Evolutionary conservation across 345 rosid species (phyloP).

Genomic region (Arabis hirsuta): DNA sequence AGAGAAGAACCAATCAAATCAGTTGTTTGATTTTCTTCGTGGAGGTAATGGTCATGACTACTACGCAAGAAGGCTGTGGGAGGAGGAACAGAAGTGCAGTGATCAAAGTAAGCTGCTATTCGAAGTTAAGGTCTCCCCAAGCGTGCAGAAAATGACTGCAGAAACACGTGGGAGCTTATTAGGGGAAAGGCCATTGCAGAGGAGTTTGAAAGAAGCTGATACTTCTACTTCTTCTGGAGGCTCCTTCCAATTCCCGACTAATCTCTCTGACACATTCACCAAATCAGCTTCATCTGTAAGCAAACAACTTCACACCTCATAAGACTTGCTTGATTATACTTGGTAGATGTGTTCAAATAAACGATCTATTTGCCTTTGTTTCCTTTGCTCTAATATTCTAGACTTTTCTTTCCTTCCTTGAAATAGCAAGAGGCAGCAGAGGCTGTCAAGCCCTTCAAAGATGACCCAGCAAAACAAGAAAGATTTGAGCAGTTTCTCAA

Average conservation of each 20-base stretch:
- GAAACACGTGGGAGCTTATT: constrained; percentile 83
- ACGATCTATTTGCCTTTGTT: constrained; percentile 29
- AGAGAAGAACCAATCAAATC: constrained; percentile 88
- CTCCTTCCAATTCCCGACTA: constrained; percentile 57
- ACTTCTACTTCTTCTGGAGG: constrained; percentile 55
- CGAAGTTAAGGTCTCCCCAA: constrained; percentile 57
- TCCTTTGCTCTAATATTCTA: constrained; percentile 19
- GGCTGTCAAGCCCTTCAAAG: constrained; percentile 78
- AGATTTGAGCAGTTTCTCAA: constrained; percentile 93
- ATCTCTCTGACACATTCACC: constrained; percentile 88
- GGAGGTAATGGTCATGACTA: constrained; percentile 89
- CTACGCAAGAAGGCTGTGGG: constrained; percentile 87
- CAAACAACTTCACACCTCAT: constrained; percentile 32
- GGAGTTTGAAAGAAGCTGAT: constrained; percentile 58
- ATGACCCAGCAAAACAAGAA: constrained; percentile 84
- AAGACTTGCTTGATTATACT: constrained; percentile 4
- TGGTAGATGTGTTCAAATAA: constrained; percentile 22
- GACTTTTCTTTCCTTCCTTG: constrained; percentile 20
- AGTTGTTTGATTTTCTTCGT: constrained; percentile 80
- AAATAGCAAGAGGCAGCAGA: constrained; percentile 64
- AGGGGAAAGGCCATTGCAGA: constrained; percentile 89
- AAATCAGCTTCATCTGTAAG: constrained; percentile 74
- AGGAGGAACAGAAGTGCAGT: constrained; percentile 69
- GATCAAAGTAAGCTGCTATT: constrained; percentile 57
- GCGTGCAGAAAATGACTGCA: constrained; percentile 72